Evolutionary conservation across 805 yeast genomes (phyloP), one percentile per base, ranked within the genome.

Genomic region (Candida odintsovae): DNA sequence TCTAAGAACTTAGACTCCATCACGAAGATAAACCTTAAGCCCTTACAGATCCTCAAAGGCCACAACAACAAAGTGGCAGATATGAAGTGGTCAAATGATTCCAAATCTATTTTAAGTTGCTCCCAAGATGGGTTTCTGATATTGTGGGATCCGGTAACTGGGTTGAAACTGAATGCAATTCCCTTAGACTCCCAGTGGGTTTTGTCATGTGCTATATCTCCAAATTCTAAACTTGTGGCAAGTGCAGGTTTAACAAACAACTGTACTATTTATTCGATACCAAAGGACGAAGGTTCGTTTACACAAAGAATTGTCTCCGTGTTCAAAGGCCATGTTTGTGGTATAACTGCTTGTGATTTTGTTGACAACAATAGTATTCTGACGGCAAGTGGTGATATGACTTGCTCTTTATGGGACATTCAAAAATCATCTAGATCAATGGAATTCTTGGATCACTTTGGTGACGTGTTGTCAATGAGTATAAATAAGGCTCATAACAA

Each of bases 111-210:
- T 2, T 63, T 89, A 9, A 78, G 89, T 42, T 89, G 88, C 0
- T 82, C 92, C 22, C 96, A 87, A 61, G 97, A 90, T 64, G 96
- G 96, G 2, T 85, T 79, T 58, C 70, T 89, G 70, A 71, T 90
- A 35, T 64, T 87, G 19, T 90, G 97, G 97, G 92, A 90, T 62
- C 73, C 88, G 0, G 68, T 75, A 4, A 76, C 87, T 0, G 90
- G 90, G 3, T 68, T 77, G 51, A 90, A 90, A 58, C 69, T 76
- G 45, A 79, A 80, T 45, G 88, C 89, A 1, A 77, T 90, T 16
- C 76, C 81, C 4, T 67, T 90, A 46, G 88, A 83, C 41, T 85
- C 85, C 40, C 84, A 81, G 40, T 89, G 94, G 86, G 90, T 86
- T 1, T 72, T 86, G 43, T 68, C 86, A 7, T 83, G 95, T 68